Evolutionary conservation across 2,329 filamentous ascomycete genomes (phyloP), one percentile per base, ranked within the genome.

Genomic region (Alternaria sp.): DNA sequence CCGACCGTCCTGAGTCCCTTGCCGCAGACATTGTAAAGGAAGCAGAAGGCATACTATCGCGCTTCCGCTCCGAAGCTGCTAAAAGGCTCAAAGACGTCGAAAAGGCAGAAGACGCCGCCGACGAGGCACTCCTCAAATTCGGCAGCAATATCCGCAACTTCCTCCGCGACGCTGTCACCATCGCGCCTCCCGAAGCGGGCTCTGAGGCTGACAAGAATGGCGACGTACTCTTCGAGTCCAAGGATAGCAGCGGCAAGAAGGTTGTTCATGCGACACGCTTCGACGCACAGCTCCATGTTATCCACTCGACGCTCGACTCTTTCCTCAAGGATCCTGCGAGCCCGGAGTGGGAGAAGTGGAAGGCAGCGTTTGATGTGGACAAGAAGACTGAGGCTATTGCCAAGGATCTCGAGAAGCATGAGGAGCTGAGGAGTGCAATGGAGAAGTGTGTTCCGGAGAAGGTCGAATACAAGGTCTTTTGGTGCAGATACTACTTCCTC

Each of bases 401-500:
- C 48, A 83, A 82, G 61, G 93, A 99, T 78, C 78, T 99, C 67
- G 89, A 94, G 67, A 92, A 91, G 75, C 96, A 97, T 73, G 87
- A 89, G 9, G 94, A 98, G 79, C 82, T 99, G 70, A 85, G 94
- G 69, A 81, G 85, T 26, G 93, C 93, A 0, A 98, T 99, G 94
- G 95, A 97, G 85, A 93, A 91, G 81, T 82, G 97, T 56, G 95
- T 99, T n/a, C 95, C 95, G 1, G 93, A 94, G 78, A 87, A 88
- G 69, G 92, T 97, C n/a, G 86, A 94, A 34, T 99, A 99, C 73
- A 86, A 84, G 53, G 87, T 91, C 53, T 99, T 99, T 77, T 99
- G 95, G 94, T 91, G 87, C 75, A 86, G 95, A 57, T 99, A 99
- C 80, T 98, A 98, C 78, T 99, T 97, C 82, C 81, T 98, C 64